These are phyloP conservation scores for Penicillium hordei DNA, from an alignment of 2,329 filamentous ascomycete species.

Conservation along the genomic window DNA sequence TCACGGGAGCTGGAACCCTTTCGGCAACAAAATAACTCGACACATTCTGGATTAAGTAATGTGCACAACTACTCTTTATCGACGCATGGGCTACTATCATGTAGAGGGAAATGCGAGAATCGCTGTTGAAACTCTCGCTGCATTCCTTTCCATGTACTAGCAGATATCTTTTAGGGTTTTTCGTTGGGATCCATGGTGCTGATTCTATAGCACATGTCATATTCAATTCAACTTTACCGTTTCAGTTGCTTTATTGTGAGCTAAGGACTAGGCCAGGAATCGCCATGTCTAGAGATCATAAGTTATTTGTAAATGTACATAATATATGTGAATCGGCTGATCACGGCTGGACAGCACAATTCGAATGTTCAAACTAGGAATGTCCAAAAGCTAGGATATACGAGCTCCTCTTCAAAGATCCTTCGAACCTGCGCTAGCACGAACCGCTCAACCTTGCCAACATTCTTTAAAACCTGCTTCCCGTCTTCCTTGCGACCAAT, in stretches of 20 bases:
- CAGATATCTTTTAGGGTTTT: neutral
- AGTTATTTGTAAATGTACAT: conserved; percentile 22
- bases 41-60: neutral
- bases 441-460: conserved; percentile 97
- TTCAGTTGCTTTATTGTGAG: neutral
- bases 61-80: conserved; percentile 4
- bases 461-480: conserved; percentile 95
- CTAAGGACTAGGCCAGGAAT: neutral
- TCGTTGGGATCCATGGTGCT: neutral
- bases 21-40: conserved; percentile 1
- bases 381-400: conserved; percentile 98
- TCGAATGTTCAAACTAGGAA: conserved; percentile 68
- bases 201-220: neutral
- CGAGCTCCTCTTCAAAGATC: conserved; percentile 98
- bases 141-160: neutral
- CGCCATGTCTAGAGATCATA: conserved; percentile 10
- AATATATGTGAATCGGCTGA: conserved; percentile 8
- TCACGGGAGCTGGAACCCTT: neutral
- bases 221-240: conserved; percentile 3
- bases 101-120: neutral
- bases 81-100: neutral
- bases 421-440: conserved; percentile 92
- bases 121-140: neutral
- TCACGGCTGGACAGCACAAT: too few relatives aligned
- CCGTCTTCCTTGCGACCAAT: conserved; percentile 89